phyloP scores from a whole-genome alignment of 768 basidiomycete species.

The Mycena filopes region DNA sequence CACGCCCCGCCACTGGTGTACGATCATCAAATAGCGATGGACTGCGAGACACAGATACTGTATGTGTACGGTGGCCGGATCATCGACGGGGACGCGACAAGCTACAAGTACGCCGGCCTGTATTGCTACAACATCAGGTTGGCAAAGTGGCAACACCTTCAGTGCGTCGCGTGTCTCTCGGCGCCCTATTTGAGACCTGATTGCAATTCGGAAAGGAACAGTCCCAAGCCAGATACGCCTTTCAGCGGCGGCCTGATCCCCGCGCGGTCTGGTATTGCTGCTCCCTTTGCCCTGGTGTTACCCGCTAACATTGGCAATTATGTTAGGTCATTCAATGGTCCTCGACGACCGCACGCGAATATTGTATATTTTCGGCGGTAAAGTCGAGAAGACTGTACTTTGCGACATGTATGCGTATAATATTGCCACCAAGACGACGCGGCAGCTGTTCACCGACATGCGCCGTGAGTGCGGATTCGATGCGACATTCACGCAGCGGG shows the following conservation, averaged over 20 bases:
- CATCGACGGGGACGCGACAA: constrained; percentile 71
- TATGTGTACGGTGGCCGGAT: constrained; percentile 84
- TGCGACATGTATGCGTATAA: constrained; percentile 85
- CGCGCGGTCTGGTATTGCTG: constrained; percentile 65
- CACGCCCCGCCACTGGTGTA: constrained; percentile 70
- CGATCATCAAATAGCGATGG: constrained; percentile 87
- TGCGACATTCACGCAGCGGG: constrained; percentile 79
- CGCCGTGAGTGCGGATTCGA: constrained; percentile 71
- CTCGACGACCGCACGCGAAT: constrained; percentile 67
- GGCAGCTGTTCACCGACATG: constrained; percentile 74
- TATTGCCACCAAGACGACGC: constrained; percentile 63
- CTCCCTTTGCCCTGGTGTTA: neutral
- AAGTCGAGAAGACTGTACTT: constrained; percentile 66
- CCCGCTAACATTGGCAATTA: neutral
- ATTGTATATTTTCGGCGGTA: constrained; percentile 81
- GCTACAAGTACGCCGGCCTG: constrained; percentile 72
- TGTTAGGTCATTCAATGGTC: constrained; percentile 83
- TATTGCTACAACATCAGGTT: constrained; percentile 76
- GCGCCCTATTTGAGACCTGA: neutral
- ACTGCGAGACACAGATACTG: constrained; percentile 73
- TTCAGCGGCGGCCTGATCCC: constrained; percentile 55
- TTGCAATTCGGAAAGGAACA: constrained; percentile 14
- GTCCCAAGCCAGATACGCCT: constrained; percentile 33
- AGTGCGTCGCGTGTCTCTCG: constrained; percentile 55
- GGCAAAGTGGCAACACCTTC: constrained; percentile 74